Conservation (phyloP, 495 filamentous ascomycete genomes). For the Pseudevernia furfuracea region DNA sequence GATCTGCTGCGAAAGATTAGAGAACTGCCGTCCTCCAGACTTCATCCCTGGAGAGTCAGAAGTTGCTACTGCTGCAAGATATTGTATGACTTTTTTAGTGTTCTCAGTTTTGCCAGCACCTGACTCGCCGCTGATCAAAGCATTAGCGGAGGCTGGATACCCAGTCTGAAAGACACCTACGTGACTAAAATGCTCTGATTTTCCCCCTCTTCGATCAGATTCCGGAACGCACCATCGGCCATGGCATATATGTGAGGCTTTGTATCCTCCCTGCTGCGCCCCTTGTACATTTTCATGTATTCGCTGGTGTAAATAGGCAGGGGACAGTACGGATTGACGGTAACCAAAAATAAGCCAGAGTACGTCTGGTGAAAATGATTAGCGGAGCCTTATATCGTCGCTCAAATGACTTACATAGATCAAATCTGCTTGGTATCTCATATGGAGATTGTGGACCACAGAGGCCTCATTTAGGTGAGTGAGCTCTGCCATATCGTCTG, state of each 20-base stretch:
- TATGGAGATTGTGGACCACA: conserved; percentile 93
- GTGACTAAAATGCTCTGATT: conserved; percentile 98
- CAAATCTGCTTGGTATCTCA: conserved; percentile 86
- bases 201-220: conserved; percentile 86
- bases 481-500: conserved; percentile 97
- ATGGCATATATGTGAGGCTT: conserved; percentile 97
- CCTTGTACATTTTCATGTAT: conserved; percentile 94
- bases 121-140: conserved; percentile 64
- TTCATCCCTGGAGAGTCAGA: conserved; percentile 65
- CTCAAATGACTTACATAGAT: conserved; percentile 60
- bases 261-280: conserved; percentile 79
- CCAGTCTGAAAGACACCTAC: conserved; percentile 32
- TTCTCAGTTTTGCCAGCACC: conserved; percentile 99
- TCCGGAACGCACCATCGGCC: conserved; percentile 95
- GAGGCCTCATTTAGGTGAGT: conserved; percentile 97
- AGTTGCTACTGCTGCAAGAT: conserved; percentile 87
- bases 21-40: conserved; percentile 56
- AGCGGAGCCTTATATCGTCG: neutral
- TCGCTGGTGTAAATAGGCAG: conserved; percentile 95
- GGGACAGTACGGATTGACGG: conserved; percentile 92
- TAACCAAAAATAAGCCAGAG: conserved; percentile 92
- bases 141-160: neutral
- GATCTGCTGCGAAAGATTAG: conserved; percentile 94
- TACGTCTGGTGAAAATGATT: conserved; percentile 56
- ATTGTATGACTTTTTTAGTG: conserved; percentile 99